Conservation (phyloP, 257 asterid genomes). For the Solanum peruvianum region DNA sequence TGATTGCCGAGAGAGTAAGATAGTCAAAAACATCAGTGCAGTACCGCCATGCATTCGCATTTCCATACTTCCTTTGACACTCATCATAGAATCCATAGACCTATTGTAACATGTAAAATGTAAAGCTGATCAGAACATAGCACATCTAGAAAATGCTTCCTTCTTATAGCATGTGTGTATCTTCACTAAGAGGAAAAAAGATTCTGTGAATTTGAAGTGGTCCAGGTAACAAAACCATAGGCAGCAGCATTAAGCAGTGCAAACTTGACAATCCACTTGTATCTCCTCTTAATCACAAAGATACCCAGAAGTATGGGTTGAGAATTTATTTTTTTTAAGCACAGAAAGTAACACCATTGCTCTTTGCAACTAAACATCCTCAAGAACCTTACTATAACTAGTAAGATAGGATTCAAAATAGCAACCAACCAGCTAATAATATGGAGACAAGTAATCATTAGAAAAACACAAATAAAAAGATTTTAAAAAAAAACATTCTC, state of each 20-base stretch:
- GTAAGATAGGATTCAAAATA: background rate
- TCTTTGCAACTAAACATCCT: background rate
- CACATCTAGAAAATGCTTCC: background rate
- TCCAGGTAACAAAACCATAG: background rate
- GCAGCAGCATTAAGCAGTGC: background rate
- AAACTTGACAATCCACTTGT: background rate
- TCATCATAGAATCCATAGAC: constrained; percentile 99
- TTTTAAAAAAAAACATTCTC: background rate
- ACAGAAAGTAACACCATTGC: background rate
- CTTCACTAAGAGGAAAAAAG: background rate
- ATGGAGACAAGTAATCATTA: background rate
- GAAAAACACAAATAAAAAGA: background rate
- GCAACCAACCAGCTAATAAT: background rate
- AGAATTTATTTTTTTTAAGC: background rate
- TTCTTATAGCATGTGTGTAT: background rate
- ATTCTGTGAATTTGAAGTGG: background rate
- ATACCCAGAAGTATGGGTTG: background rate
- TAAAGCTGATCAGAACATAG: background rate
- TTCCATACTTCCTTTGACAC: constrained; percentile 95
- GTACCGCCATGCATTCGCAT: constrained; percentile 98
- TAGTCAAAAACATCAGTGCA: constrained; percentile 99
- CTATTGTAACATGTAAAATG: constrained; percentile 22
- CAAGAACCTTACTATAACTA: background rate
- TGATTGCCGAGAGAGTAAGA: constrained; percentile 86
- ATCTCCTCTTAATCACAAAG: background rate